Evolutionary conservation across 1,284 basidiomycete genomes (phyloP).

Genomic region (Pseudozyma sp.): DNA sequence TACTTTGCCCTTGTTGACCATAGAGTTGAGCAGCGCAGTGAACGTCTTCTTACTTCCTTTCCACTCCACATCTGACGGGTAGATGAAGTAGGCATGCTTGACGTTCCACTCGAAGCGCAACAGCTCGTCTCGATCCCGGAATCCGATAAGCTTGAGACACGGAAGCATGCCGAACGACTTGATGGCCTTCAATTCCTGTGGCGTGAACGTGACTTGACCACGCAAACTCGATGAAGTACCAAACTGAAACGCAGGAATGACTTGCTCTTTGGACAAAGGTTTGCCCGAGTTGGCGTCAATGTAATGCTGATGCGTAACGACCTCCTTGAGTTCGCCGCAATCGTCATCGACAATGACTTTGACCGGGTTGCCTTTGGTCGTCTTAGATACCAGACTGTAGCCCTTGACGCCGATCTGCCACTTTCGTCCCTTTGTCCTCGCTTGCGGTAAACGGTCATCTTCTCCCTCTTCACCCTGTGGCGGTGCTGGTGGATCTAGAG

Average conservation of each 20-base stretch:
- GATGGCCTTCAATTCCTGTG: conserved; percentile 84
- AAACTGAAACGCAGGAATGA: conserved; percentile 68
- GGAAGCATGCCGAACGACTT: conserved; percentile 70
- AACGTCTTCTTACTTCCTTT: conserved; percentile 92
- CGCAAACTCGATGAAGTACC: conserved; percentile 50
- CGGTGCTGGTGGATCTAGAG: conserved; percentile 25
- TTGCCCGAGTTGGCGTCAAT: conserved; percentile 77
- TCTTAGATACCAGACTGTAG: conserved; percentile 69
- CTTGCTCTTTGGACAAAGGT: conserved; percentile 78
- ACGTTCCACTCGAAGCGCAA: conserved; percentile 87
- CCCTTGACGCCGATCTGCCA: conserved; percentile 91
- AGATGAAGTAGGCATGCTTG: conserved; percentile 90
- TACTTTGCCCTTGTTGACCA: conserved; percentile 84
- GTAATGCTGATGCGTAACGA: conserved; percentile 72
- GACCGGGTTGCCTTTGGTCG: conserved; percentile 57
- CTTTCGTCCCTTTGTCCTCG: conserved; percentile 71
- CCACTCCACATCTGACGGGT: conserved; percentile 90
- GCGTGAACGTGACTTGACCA: conserved; percentile 81
- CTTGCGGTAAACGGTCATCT: conserved; percentile 38
- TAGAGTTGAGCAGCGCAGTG: conserved; percentile 84
- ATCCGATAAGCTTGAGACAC: conserved; percentile 89
- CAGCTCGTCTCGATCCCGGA: conserved; percentile 75
- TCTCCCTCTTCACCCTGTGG: conserved; percentile 6
- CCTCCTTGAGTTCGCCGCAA: conserved; percentile 51
- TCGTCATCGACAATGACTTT: conserved; percentile 61